Evolutionary conservation across 805 yeast genomes (phyloP).

Genomic region (Osmozyma mogii): DNA sequence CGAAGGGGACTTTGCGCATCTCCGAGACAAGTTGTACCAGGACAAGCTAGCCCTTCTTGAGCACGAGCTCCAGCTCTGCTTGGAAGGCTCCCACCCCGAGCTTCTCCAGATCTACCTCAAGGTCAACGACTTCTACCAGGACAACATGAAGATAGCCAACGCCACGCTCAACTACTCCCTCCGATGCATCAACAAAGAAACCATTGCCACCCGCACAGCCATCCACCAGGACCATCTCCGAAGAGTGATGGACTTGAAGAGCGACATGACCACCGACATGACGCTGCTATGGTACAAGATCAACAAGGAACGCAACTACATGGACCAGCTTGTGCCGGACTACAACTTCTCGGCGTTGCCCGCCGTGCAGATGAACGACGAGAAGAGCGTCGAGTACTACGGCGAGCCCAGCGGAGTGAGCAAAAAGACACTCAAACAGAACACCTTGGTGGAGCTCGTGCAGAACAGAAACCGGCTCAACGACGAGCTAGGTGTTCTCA

Average conservation of each 20-base stretch:
- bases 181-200: conserved; percentile 71
- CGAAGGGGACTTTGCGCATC: conserved; percentile 77
- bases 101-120: conserved; percentile 61
- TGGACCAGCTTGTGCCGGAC: conserved; percentile 59
- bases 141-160: conserved; percentile 44
- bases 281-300: conserved; percentile 89
- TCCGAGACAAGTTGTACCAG: conserved; percentile 77
- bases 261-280: conserved; percentile 57
- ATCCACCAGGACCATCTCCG: conserved; percentile 80
- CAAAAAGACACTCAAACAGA: conserved; percentile 30
- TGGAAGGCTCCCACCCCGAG: conserved; percentile 89
- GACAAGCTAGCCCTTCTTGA: conserved; percentile 73
- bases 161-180: conserved; percentile 49
- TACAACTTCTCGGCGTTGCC: conserved; percentile 41
- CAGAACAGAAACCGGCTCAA: conserved; percentile 58
- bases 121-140: conserved; percentile 68
- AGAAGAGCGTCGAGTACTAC: conserved; percentile 10
- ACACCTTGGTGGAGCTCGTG: conserved; percentile 38
- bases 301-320: conserved; percentile 76
- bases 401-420: conserved; percentile 15
- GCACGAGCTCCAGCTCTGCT: conserved; percentile 79
- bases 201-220: conserved; percentile 68
- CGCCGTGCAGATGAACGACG: conserved; percentile 15
- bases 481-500: conserved; percentile 61
- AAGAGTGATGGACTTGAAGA: conserved; percentile 57